Percentiles rank a stretch among this genome's conserved stretches.
Conservation (phyloP, 371 early-diverging fungal genomes). For the Nematocida sp. region DNA sequence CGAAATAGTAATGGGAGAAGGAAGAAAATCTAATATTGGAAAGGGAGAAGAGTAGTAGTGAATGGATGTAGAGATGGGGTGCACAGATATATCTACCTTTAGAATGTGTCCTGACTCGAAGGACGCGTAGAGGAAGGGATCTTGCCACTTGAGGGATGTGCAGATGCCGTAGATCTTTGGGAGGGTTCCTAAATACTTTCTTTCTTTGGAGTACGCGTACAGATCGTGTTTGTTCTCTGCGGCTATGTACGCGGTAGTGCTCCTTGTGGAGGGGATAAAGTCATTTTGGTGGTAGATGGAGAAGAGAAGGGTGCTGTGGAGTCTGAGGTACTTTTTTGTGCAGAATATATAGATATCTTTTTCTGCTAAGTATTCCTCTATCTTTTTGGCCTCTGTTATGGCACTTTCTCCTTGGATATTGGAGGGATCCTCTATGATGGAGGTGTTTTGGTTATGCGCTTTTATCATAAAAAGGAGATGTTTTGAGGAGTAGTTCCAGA, state of each 20-base stretch:
- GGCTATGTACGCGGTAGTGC: neutral
- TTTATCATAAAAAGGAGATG: conserved; percentile 13
- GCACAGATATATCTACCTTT: neutral
- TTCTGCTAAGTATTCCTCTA: neutral
- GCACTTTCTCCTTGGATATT: neutral
- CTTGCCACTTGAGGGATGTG: conserved; percentile 24
- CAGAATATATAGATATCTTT: neutral
- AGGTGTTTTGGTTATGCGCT: too few species aligned
- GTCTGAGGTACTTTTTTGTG: neutral
- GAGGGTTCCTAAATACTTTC: neutral
- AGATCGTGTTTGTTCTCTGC: neutral
- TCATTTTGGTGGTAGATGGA: neutral
- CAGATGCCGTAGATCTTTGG: conserved; percentile 12
- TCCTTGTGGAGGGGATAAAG: neutral
- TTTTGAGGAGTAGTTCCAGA: neutral
- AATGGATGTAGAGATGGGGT: neutral
- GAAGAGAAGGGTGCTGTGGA: neutral
- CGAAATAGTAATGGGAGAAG: conserved; percentile 13
- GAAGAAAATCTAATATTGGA: neutral
- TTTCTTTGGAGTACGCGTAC: neutral
- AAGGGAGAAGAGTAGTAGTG: neutral
- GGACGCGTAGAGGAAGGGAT: neutral
- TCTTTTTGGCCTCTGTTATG: neutral
- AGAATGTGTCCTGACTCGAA: conserved; percentile 46
- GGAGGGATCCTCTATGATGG: neutral